phyloP scores from a whole-genome alignment of 148 eudicot species.

The Nyssa sinensis region DNA sequence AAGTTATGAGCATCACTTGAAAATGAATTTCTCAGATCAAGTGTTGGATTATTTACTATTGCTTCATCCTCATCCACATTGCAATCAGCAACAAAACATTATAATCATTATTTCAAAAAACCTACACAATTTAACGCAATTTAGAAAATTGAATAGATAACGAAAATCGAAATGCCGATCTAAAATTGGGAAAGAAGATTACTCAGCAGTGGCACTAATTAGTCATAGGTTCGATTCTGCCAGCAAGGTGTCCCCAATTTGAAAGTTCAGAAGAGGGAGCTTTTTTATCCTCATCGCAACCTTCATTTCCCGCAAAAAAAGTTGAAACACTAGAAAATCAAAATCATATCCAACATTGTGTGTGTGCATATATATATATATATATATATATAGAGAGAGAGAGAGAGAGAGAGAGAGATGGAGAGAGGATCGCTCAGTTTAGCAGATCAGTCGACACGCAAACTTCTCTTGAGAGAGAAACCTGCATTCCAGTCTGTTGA shows the following conservation, averaged over 20 bases:
- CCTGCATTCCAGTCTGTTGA: background rate
- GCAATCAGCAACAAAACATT: too few species aligned
- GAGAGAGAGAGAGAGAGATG: too few species aligned
- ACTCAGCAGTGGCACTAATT: constrained; percentile 26
- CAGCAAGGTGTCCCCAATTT: constrained; percentile 25
- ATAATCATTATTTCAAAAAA: background rate
- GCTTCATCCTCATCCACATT: constrained; percentile 29
- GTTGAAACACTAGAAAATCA: too few species aligned
- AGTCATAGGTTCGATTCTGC: constrained; percentile 36
- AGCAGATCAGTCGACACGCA: background rate
- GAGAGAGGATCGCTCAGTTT: background rate
- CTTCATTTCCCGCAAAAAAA: background rate
- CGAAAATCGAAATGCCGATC: too few species aligned
- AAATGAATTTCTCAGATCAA: constrained; percentile 29
- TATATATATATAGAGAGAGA: too few species aligned
- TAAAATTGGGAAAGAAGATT: background rate
- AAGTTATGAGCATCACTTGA: constrained; percentile 6
- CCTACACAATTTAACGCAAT: background rate
- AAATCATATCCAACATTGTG: too few species aligned
- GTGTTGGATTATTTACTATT: constrained; percentile 25
- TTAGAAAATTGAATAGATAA: background rate
- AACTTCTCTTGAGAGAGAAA: background rate
- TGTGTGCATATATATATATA: too few species aligned
- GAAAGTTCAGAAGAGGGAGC: constrained; percentile 28
- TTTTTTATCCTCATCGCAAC: constrained; percentile 13